Evolutionary conservation across 1,139 yeast species (phyloP), one percentile per base, ranked within the genome.

Genomic region (Kurtzmaniella quercitrusa): DNA sequence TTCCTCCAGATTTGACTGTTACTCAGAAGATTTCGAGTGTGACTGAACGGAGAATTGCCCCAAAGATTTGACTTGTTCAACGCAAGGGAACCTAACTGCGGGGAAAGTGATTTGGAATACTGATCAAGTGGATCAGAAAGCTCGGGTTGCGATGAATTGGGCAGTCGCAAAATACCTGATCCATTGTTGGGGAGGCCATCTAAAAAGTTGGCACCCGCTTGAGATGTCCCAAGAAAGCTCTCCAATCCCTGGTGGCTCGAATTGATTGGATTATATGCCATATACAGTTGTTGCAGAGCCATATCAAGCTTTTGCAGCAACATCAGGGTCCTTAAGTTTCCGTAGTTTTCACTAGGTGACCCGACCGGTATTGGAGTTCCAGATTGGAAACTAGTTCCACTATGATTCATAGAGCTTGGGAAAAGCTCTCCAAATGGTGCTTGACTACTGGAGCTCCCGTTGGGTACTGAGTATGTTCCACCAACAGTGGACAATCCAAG

Each of bases 1-100:
- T 59, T 62, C 40, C 67, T 49, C 70, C 70, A 65, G 38, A 65
- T 60, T 43, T 62, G 66, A 24, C 57, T 48, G 34, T 60, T 59
- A 38, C 54, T 53, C 25, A 67, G 62, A 10, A 60, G 59, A 14
- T 54, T 52, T 17, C 67, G 47, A 25, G 56, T 53, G 49, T 59
- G 63, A 34, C 57, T 53, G 38, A 41, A 50, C n/a, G 46, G 40
- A 37, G 38, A 44, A 16, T 44, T 37, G 27, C 33, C 45, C 46
- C 44, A 44, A 16, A 44, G 25, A 27, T 42, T 40, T 37, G 42
- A 43, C 38, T 38, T 38, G 33, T 44, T 36, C 21, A 44, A 33
- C 12, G 31, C 39, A 15, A 44, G 31, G 12, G 39, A 37, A 17
- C 21, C 34, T 25, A 44, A 37, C 33, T 44, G 41, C 15, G 46